Evolutionary conservation across 2,329 filamentous ascomycete species (phyloP).

Genomic region (Ophiocordyceps polyrhachis-furcata): DNA sequence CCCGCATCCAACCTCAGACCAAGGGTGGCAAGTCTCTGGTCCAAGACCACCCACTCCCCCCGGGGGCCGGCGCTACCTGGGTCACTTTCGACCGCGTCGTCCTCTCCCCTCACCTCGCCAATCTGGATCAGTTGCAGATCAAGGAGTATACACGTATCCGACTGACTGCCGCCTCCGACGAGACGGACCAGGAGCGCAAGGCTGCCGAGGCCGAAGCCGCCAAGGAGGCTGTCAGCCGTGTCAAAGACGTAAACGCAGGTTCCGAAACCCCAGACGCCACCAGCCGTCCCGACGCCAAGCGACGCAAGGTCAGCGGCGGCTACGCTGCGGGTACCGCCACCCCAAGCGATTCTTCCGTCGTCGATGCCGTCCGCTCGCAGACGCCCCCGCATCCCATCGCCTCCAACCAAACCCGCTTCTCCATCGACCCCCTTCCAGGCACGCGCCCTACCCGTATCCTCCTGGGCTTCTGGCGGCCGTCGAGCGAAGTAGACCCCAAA

Average conservation of each 20-base stretch:
- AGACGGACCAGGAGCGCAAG: constrained; percentile 18
- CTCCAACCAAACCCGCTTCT: constrained; percentile 5
- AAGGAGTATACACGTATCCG: constrained; percentile 45
- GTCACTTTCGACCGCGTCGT: constrained; percentile 43
- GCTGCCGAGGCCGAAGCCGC: constrained; percentile 24
- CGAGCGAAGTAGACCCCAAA: constrained; percentile 22
- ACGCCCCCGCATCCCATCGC: constrained; percentile 7
- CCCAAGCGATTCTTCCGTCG: constrained; percentile 1
- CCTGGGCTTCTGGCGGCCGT: constrained; percentile 40
- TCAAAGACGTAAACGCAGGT: constrained; percentile 24
- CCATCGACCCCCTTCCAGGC: constrained; percentile 26
- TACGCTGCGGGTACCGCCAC: constrained; percentile 16
- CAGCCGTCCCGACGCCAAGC: constrained; percentile 23
- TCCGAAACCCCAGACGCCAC: constrained; percentile 22
- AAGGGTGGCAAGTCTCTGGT: constrained; percentile 28
- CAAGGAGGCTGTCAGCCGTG: constrained; percentile 25
- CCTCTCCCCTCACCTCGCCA: constrained; percentile 36
- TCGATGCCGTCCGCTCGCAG: constrained; percentile 2
- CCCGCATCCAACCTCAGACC: constrained; percentile 33
- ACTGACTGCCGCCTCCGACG: constrained; percentile 14
- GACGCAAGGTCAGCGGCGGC: constrained; percentile 23
- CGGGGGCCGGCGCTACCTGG: constrained; percentile 43
- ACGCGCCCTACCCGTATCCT: constrained; percentile 38
- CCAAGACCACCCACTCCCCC: constrained; percentile 28
- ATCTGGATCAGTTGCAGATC: constrained; percentile 34